Evolutionary conservation across 192 early-diverging fungal species (phyloP).

Genomic region (Linnemannia hyalina): DNA sequence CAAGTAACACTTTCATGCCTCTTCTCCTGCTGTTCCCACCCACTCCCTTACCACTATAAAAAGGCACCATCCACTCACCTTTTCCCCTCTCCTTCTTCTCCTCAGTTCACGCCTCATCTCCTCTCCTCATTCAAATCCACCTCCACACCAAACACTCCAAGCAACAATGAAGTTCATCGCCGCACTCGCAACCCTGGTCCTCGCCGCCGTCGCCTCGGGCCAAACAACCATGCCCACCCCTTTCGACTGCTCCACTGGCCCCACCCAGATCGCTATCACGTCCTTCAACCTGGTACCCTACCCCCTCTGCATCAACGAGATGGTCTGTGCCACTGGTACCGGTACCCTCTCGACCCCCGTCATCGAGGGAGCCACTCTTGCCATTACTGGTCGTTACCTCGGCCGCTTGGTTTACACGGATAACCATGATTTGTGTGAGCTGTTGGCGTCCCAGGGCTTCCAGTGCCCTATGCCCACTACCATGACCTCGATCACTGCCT

Average conservation of each 20-base stretch:
- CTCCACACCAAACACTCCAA: not conserved
- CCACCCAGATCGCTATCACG: constrained; percentile 11
- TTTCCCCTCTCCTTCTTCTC: not conserved
- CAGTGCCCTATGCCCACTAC: constrained; percentile 24
- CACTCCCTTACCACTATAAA: not conserved
- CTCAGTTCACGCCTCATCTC: constrained; percentile 3
- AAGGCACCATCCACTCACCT: not conserved
- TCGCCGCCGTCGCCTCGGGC: not conserved
- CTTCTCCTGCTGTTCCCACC: not conserved
- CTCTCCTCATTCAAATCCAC: not conserved
- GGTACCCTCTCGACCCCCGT: constrained; percentile 23
- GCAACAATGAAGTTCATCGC: constrained; percentile 38
- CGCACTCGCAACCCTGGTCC: constrained; percentile 21
- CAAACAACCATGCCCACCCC: constrained; percentile 8
- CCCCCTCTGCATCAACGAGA: constrained; percentile 22
- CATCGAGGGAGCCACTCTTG: constrained; percentile 1
- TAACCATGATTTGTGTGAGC: constrained; percentile 15
- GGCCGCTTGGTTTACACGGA: constrained; percentile 35
- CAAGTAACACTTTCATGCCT: not conserved
- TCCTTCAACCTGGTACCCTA: constrained; percentile 26
- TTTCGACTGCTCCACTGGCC: constrained; percentile 23
- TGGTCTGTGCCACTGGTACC: constrained; percentile 20
- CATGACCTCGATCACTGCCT: constrained; percentile 34
- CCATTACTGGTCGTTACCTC: constrained; percentile 18
- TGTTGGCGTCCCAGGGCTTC: constrained; percentile 15